Conservation (phyloP, 176 grass and related monocot genomes). For the Luzula sylvatica region DNA sequence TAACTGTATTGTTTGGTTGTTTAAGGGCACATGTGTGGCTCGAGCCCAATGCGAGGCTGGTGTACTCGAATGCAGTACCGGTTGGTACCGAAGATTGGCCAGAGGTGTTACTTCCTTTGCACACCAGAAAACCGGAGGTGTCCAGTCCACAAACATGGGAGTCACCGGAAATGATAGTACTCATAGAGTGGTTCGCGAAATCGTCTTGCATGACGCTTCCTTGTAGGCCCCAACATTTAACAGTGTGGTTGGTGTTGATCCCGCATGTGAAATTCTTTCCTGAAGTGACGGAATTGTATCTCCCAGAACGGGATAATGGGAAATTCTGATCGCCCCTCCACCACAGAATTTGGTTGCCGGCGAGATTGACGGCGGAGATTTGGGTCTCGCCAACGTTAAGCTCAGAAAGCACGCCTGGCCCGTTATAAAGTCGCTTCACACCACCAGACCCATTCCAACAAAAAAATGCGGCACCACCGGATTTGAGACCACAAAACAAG, state of each 20-base stretch:
- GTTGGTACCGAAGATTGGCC: not conserved
- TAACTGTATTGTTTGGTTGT: conserved; percentile 29
- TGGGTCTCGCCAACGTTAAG: conserved; percentile 57
- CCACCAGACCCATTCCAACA: conserved; percentile 40
- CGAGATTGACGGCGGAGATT: conserved; percentile 36
- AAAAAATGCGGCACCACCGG: conserved; percentile 34
- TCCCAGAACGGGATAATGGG: accelerated
- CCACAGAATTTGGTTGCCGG: conserved; percentile 27
- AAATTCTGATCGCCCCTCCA: conserved; percentile 29
- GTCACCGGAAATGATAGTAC: conserved; percentile 37
- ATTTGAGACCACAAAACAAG: conserved; percentile 36
- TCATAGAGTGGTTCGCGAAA: conserved; percentile 26
- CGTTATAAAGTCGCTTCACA: conserved; percentile 44
- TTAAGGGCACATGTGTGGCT: conserved; percentile 52
- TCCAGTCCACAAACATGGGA: conserved; percentile 37
- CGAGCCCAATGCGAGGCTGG: conserved; percentile 47
- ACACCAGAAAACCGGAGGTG: conserved; percentile 21
- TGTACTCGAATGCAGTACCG: conserved; percentile 17
- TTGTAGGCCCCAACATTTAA: conserved; percentile 50
- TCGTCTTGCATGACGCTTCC: conserved; percentile 12
- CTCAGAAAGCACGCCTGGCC: not conserved
- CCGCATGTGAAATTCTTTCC: conserved; percentile 66
- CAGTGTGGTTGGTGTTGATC: conserved; percentile 15
- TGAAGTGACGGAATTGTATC: conserved; percentile 49
- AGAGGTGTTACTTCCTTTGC: conserved; percentile 21